These are phyloP conservation scores for Collybia nuda DNA, from an alignment of 768 basidiomycete genomes.

Conservation along the genomic window DNA sequence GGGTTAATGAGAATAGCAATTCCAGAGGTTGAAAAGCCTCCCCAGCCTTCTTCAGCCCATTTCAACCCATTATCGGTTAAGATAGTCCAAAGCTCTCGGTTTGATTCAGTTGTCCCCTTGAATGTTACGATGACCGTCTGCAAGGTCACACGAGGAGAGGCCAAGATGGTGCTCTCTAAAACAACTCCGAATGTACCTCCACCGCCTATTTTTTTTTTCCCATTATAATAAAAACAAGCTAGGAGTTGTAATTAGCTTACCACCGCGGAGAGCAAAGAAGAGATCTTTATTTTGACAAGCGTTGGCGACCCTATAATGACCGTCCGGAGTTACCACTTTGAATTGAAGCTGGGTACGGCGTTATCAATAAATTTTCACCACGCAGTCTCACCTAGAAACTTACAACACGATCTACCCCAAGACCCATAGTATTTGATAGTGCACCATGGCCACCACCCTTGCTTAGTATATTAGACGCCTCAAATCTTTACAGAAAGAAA, in stretches of 20 bases:
- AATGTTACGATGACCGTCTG: slow-evolving; percentile 35
- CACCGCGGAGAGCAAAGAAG: slow-evolving; percentile 53
- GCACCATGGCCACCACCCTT: slow-evolving; percentile 46
- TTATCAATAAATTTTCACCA: not conserved
- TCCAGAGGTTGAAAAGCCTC: slow-evolving; percentile 37
- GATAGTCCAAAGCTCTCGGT: slow-evolving; percentile 32
- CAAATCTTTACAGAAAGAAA: not conserved
- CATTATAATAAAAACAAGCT: not conserved
- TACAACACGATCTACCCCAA: slow-evolving; percentile 47
- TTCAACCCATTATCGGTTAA: slow-evolving; percentile 35
- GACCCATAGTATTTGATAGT: slow-evolving; percentile 42
- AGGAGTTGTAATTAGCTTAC: slow-evolving; percentile 19
- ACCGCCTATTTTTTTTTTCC: slow-evolving; percentile 24
- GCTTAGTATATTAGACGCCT: not conserved
- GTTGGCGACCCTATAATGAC: slow-evolving; percentile 42
- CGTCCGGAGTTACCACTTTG: slow-evolving; percentile 56
- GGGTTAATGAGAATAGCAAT: slow-evolving; percentile 47
- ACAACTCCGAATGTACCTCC: slow-evolving; percentile 51
- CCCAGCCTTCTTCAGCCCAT: slow-evolving; percentile 50
- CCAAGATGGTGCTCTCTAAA: slow-evolving; percentile 34
- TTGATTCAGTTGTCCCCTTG: slow-evolving; percentile 22
- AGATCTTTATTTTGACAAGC: slow-evolving; percentile 50
- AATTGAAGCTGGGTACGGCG: slow-evolving; percentile 36
- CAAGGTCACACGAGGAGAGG: slow-evolving; percentile 33
- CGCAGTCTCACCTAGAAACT: slow-evolving; percentile 4